Base-by-base conservation (phyloP, 2,329 filamentous ascomycete genomes). In the Coleophoma eucalyptorum region DNA sequence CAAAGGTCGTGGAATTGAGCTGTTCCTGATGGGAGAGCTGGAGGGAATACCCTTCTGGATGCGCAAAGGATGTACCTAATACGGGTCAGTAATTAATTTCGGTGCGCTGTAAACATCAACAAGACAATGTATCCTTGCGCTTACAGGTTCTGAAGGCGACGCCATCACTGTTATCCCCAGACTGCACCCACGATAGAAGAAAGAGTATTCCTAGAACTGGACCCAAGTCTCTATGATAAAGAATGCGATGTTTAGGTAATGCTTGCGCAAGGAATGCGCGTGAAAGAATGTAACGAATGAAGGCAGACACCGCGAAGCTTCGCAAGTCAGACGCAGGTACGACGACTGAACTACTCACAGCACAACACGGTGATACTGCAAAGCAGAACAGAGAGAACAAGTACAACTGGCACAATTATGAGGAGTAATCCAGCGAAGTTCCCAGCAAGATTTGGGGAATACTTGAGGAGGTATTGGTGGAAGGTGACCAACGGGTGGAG, bases 1-100 rank as follows among this genome's bases (percentile, higher is more conserved):
- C 58, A 99, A 80, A 52, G 94, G 89, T 62, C 88, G 84, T 65
- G 86, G 81, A 50, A 79, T 72, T 63, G 79, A 76, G 67, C 74
- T 78, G 50, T 74, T 80, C 69, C 86, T 92, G 63, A 74, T 70
- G 42, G 87, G 82, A 53, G 86, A 84, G 49, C 78, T 68, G 54
- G 69, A 73, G 46, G 79, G 75, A 50, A 75, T 80, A 63, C 72
- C 80, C 73, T 90, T 92, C 71, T 85, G 86, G 64, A 93, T 90
- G 72, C 87, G 86, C 73, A 93, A 73, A 64, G 89, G 89, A 70
- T 87, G 84, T 62, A 90, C 83, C 85, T 90, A 47, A 16, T 13
- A 13, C 12, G 8, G n/a, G 45, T 37, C 19, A 38, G 33, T 15
- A 47, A 37, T 37, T 21, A 47, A 37, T 37, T 19, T 47, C 33